Percentiles rank a stretch among this genome's conserved stretches.
Evolutionary conservation across 148 eudicot species (phyloP).

Genomic region (Camellia japonica): DNA sequence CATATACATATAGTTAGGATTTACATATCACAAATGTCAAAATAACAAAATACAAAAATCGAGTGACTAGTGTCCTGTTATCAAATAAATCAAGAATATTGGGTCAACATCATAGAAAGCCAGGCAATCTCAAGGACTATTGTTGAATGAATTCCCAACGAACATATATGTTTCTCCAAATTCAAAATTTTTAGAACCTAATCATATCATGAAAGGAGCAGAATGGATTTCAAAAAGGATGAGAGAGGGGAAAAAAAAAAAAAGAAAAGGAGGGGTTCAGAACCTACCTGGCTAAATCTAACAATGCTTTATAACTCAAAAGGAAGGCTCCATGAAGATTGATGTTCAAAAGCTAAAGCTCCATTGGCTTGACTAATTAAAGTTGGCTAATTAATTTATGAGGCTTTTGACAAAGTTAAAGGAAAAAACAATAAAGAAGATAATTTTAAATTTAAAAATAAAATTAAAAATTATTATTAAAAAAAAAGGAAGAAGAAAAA

Average conservation of each 20-base stretch:
- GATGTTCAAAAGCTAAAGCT: slow-evolving; percentile 10
- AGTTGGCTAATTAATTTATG: neutral
- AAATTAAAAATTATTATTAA: too few species aligned
- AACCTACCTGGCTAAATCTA: neutral
- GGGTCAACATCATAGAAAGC: neutral
- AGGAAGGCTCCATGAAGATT: neutral
- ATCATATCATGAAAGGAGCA: neutral
- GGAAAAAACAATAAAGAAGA: too few species aligned
- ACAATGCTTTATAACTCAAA: neutral
- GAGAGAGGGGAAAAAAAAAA: neutral
- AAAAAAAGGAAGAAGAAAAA: too few species aligned
- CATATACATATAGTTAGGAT: too few species aligned
- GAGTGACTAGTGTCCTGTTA: too few species aligned
- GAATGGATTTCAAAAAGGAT: neutral
- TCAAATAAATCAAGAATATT: too few species aligned
- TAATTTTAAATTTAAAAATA: too few species aligned
- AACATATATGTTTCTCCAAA: neutral
- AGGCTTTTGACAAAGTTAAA: slow-evolving; percentile 4
- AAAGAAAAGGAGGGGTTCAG: neutral
- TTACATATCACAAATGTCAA: too few species aligned
- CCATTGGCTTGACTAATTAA: slow-evolving; percentile 3
- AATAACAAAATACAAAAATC: too few species aligned
- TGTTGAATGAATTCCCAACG: neutral
- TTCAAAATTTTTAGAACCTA: neutral
- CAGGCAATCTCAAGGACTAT: neutral